Base-by-base conservation (phyloP, 2,329 filamentous ascomycete species). In the Arthroderma sp. region DNA sequence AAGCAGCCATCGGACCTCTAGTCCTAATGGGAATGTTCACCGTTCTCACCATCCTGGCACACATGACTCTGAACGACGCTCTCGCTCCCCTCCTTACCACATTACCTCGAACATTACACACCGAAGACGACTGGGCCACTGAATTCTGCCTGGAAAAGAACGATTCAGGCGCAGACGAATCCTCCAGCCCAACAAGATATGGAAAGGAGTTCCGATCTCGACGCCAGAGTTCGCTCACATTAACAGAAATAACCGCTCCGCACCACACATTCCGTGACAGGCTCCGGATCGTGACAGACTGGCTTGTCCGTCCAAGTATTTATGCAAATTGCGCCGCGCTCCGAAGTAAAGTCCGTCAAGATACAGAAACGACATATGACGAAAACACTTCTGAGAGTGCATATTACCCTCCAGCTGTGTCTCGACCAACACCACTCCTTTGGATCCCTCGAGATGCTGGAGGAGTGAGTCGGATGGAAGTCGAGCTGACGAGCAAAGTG, bases 361-460 rank as follows among this genome's bases (percentile, higher is more conserved):
- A 67, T 30, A 65, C 75, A 22, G 64, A 66, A 2, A 73, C 79
- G 44, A 59, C 72, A 1, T 88, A 91, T 58, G 68, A 75, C 0
- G 70, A 73, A 1, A 69, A 78, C 38, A 68, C 78, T 6, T 72
- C 80, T 50, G 68, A 70, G 4, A 73, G 82, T 32, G 86, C 83
- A 0, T 89, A 86, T 62, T 76, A 75, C 58, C 79, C 87, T 51
- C 85, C 86, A 0, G 77, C 82, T 0, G 72, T 89, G 53, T 74
- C 65, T 8, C 72, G 75, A 48, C 53, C 69, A 42, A 66, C 74
- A 3, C 83, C 83, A 0, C 68, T 82, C 32, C 66, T 94, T 3
- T 94, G 87, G 87, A 83, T 94, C 44, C 86, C 87, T 0, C 71
- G 76, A 47, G 87, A 94, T 56, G 65, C 73, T 1, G 75, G 79